A percentile compares a stretch with the other conserved stretches of the same genome.
These are phyloP conservation scores for Phoma sp. DNA, from an alignment of 2,329 filamentous ascomycete species.

Conservation along the genomic window DNA sequence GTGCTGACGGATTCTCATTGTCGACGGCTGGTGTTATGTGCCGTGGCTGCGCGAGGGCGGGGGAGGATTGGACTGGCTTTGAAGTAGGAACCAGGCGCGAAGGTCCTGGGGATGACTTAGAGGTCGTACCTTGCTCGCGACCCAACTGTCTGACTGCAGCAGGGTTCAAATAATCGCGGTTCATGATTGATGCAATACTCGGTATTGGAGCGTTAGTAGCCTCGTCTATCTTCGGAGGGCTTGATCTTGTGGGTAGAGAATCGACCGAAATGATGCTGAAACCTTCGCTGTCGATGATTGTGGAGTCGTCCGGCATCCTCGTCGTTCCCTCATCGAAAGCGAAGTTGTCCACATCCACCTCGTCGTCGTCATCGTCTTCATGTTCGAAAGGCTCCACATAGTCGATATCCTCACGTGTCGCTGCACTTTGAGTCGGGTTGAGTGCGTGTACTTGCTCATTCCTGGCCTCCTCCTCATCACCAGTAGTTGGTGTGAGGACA, in stretches of 20 bases:
- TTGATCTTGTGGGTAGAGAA: conserved; percentile 51
- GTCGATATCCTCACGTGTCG: neutral
- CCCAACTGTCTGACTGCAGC: neutral
- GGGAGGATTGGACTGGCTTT: conserved; percentile 19
- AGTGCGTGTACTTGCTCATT: neutral
- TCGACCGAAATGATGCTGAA: conserved; percentile 61
- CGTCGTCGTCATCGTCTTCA: conserved; percentile 24
- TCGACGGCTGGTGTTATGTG: conserved; percentile 41
- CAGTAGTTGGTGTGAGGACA: conserved; percentile 36
- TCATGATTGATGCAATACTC: conserved; percentile 19
- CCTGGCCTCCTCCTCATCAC: conserved; percentile 27
- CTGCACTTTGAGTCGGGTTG: neutral
- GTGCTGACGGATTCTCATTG: conserved; percentile 36
- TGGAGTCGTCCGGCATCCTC: conserved; percentile 53
- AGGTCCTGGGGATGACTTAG: conserved; percentile 18
- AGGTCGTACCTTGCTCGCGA: neutral
- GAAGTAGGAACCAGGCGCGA: conserved; percentile 6
- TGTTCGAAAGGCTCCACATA: conserved; percentile 17
- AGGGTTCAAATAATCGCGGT: conserved; percentile 23
- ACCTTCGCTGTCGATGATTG: conserved; percentile 57
- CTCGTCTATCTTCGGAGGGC: conserved; percentile 29
- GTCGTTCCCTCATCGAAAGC: conserved; percentile 43
- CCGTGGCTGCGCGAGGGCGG: conserved; percentile 24
- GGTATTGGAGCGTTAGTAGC: conserved; percentile 8
- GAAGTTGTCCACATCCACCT: conserved; percentile 31